These are phyloP conservation scores for Fusarium lateritium DNA, from an alignment of 2,329 filamentous ascomycete genomes.

Conservation along the genomic window DNA sequence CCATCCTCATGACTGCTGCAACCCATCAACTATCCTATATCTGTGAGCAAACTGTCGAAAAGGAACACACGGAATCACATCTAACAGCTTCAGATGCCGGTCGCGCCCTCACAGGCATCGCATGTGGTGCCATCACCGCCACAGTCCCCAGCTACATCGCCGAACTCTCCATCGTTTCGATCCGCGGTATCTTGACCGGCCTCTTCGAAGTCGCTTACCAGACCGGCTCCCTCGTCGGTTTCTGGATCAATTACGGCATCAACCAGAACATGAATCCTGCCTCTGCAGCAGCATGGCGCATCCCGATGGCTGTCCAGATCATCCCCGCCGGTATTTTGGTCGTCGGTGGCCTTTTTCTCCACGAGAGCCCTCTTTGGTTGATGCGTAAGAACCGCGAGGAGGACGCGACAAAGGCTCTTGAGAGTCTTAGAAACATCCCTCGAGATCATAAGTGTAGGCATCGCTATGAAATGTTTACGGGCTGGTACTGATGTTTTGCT, in stretches of 20 bases:
- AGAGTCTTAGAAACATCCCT: slow-evolving; percentile 61
- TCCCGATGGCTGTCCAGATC: slow-evolving; percentile 64
- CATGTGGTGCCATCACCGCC: slow-evolving; percentile 70
- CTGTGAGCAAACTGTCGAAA: slow-evolving; percentile 40
- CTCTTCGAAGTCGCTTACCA: slow-evolving; percentile 69
- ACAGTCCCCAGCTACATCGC: slow-evolving; percentile 75
- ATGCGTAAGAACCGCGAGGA: slow-evolving; percentile 54
- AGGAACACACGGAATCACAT: rapidly evolving
- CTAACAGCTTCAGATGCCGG: slow-evolving; percentile 63
- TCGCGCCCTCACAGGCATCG: slow-evolving; percentile 70
- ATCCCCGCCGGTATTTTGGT: slow-evolving; percentile 62
- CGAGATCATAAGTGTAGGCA: slow-evolving; percentile 54
- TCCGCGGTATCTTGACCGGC: slow-evolving; percentile 70
- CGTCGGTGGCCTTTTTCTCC: slow-evolving; percentile 60
- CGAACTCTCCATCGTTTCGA: slow-evolving; percentile 71
- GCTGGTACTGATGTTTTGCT: slow-evolving; percentile 9
- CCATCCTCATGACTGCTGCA: slow-evolving; percentile 60
- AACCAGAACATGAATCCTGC: slow-evolving; percentile 56
- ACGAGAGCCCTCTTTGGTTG: slow-evolving; percentile 60
- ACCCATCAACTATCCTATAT: slow-evolving; percentile 61
- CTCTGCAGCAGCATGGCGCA: slow-evolving; percentile 59
- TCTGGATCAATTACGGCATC: slow-evolving; percentile 65
- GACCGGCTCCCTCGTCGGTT: slow-evolving; percentile 66
- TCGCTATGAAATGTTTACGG: rapidly evolving
- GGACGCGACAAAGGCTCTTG: slow-evolving; percentile 51